Evolutionary conservation across 768 basidiomycete genomes (phyloP).

Genomic region (Panaeolus cyanescens): DNA sequence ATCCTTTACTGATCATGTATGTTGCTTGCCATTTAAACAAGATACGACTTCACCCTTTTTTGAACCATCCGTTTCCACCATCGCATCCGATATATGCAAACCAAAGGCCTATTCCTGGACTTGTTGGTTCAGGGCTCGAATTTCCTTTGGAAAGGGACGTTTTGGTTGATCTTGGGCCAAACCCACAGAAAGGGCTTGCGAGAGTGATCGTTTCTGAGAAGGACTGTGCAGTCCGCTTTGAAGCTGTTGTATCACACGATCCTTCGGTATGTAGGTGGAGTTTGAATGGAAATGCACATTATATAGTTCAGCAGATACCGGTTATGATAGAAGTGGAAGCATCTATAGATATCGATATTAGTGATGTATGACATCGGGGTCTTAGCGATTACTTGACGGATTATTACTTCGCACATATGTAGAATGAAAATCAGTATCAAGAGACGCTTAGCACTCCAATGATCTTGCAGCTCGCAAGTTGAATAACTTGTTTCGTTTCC

Average conservation of each 20-base stretch:
- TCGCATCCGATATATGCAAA: neutral
- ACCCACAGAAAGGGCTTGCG: neutral
- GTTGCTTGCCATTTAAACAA: too few species aligned
- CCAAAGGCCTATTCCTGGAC: neutral
- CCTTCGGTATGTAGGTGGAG: neutral
- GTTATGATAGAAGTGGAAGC: neutral
- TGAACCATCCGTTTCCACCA: neutral
- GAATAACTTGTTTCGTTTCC: too few species aligned
- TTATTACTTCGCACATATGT: too few species aligned
- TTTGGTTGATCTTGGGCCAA: neutral
- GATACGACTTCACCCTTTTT: neutral
- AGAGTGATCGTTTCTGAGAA: neutral
- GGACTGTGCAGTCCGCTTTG: neutral
- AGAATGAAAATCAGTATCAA: too few species aligned
- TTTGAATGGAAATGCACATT: neutral
- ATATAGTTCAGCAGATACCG: neutral
- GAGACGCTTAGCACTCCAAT: too few species aligned
- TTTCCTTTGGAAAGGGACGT: neutral
- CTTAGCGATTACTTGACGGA: neutral
- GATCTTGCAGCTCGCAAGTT: too few species aligned
- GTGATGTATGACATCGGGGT: neutral
- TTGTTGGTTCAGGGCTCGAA: neutral
- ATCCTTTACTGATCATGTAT: too few species aligned
- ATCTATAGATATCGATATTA: neutral
- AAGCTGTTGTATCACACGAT: neutral